Conservation (phyloP, 169 alveolate species). For the Plasmodium cynomolgi region DNA sequence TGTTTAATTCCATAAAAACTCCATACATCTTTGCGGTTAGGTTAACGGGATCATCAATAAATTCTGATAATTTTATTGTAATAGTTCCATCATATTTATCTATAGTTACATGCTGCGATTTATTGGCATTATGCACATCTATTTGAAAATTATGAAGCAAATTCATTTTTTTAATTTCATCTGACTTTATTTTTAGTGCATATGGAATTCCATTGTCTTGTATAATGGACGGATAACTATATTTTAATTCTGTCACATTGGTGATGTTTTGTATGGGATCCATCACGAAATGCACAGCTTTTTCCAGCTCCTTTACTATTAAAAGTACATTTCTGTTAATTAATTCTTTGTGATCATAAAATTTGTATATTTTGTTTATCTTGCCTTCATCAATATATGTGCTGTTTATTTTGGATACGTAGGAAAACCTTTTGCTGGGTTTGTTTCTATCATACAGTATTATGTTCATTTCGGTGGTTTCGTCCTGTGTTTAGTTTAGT, state of each 20-base stretch:
- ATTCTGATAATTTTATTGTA: constrained; percentile 54
- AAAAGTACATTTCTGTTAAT: constrained; percentile 51
- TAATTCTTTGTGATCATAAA: constrained; percentile 46
- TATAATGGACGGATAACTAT: constrained; percentile 38
- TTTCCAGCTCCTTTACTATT: constrained; percentile 52
- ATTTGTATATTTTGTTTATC: constrained; percentile 35
- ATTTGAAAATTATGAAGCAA: constrained; percentile 55
- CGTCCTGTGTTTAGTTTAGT: neutral
- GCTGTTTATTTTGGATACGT: constrained; percentile 49
- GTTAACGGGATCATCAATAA: constrained; percentile 51
- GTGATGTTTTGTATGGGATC: constrained; percentile 33
- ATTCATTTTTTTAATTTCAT: constrained; percentile 66
- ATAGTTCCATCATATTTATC: constrained; percentile 57
- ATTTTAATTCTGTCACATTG: constrained; percentile 31
- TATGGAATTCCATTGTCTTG: constrained; percentile 36
- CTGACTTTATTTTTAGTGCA: constrained; percentile 46
- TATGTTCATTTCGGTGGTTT: constrained; percentile 39
- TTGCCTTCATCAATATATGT: constrained; percentile 51
- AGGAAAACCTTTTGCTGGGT: constrained; percentile 25
- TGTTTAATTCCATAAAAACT: constrained; percentile 59
- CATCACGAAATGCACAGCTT: constrained; percentile 19
- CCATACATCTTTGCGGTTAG: constrained; percentile 66
- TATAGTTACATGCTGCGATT: constrained; percentile 46
- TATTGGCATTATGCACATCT: constrained; percentile 41
- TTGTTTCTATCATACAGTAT: constrained; percentile 24